A percentile compares a stretch with the other conserved stretches of the same genome.
These are phyloP conservation scores for Neocatenulostroma microsporum DNA, from an alignment of 2,329 filamentous ascomycete species.

Conservation along the genomic window DNA sequence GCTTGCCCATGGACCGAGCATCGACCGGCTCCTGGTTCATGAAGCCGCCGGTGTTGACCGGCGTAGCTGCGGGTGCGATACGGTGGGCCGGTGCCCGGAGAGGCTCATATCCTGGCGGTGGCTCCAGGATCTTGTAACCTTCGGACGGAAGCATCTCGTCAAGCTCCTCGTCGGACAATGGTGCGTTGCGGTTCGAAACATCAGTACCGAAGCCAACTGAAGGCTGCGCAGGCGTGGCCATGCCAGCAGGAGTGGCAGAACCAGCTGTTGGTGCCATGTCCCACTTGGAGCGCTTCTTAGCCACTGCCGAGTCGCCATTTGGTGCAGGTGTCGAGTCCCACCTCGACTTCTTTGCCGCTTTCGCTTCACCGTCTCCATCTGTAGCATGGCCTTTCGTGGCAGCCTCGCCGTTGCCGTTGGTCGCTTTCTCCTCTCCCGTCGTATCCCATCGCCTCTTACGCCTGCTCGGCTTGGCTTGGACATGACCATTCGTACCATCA, in stretches of 20 bases:
- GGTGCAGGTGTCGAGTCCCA: constrained; percentile 70
- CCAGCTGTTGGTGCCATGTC: constrained; percentile 68
- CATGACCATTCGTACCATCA: constrained; percentile 57
- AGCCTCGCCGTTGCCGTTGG: constrained; percentile 32
- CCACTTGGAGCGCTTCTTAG: constrained; percentile 80
- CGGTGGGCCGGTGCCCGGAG: constrained; percentile 69
- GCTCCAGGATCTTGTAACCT: constrained; percentile 85
- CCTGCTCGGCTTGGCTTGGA: constrained; percentile 58
- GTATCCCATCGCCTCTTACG: constrained; percentile 97
- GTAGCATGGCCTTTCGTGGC: constrained; percentile 12
- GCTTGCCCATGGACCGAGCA: constrained; percentile 72
- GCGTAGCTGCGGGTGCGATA: constrained; percentile 62
- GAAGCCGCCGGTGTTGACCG: constrained; percentile 68
- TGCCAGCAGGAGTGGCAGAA: constrained; percentile 66
- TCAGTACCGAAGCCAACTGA: constrained; percentile 67
- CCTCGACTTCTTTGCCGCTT: constrained; percentile 59
- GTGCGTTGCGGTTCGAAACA: constrained; percentile 67
- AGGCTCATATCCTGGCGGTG: constrained; percentile 85
- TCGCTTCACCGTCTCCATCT: constrained; percentile 19
- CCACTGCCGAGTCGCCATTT: too few relatives aligned
- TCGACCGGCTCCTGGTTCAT: constrained; percentile 96
- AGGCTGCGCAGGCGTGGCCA: constrained; percentile 61
- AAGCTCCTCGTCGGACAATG: constrained; percentile 87
- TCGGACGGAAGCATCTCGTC: constrained; percentile 83
- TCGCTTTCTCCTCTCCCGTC: constrained; percentile 42